Conservation (phyloP, 805 yeast species). For the Cephaloascus albidus region DNA sequence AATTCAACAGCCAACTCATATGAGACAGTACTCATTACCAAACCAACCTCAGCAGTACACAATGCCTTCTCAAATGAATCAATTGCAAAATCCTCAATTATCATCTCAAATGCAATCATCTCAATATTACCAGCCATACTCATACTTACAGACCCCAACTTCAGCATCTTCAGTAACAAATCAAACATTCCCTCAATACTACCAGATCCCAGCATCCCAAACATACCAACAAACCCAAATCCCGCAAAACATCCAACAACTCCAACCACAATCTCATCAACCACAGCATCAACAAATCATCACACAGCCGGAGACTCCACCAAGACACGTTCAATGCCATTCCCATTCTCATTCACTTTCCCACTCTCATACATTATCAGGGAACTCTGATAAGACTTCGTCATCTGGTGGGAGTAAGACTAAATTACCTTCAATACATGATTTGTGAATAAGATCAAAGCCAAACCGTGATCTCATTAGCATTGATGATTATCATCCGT, state of each 20-base stretch:
- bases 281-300: not conserved
- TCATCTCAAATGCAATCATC: not conserved
- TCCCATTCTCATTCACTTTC: too few species aligned
- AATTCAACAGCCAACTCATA: not conserved
- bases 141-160: not conserved
- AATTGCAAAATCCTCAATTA: not conserved
- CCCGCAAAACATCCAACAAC: not conserved
- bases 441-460: too few species aligned
- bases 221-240: not conserved
- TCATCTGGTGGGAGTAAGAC: slow-evolving; percentile 1
- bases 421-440: slow-evolving; percentile 11
- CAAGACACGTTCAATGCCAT: too few species aligned
- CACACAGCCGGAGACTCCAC: too few species aligned
- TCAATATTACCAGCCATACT: not conserved
- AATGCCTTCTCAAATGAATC: too few species aligned
- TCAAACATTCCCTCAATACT: not conserved
- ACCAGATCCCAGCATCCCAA: not conserved
- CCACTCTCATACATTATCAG: too few species aligned
- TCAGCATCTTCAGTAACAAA: not conserved
- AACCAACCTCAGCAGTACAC: not conserved
- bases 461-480: too few species aligned
- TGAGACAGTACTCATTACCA: not conserved
- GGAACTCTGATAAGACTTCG: too few species aligned
- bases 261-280: not conserved
- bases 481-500: too few species aligned